Evolutionary conservation across 2,329 filamentous ascomycete species (phyloP).

Genomic region (Paraconiothyrium brasiliense): DNA sequence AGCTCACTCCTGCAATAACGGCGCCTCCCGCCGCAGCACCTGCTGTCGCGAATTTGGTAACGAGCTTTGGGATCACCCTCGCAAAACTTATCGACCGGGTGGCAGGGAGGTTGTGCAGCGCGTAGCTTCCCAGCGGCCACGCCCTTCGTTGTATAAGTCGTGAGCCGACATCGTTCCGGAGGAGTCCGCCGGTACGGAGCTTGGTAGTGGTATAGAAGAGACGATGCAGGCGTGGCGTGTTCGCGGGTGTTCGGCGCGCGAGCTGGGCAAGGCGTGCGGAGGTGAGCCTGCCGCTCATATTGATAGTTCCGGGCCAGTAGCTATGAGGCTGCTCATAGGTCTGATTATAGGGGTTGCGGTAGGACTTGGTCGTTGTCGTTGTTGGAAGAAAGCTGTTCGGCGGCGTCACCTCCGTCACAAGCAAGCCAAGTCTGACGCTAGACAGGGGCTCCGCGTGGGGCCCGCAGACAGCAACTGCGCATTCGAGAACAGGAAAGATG

Average conservation of each 20-base stretch:
- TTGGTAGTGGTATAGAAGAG: conserved; percentile 42
- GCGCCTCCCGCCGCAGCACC: conserved; percentile 92
- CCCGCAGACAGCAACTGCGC: neutral
- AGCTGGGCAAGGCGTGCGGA: conserved; percentile 75
- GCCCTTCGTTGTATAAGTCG: conserved; percentile 61
- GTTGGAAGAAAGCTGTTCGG: conserved; percentile 20
- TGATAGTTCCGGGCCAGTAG: conserved; percentile 29
- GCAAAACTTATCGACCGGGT: conserved; percentile 73
- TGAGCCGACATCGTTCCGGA: conserved; percentile 47
- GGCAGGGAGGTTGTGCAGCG: conserved; percentile 80
- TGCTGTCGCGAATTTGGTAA: conserved; percentile 86
- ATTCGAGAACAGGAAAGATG: neutral
- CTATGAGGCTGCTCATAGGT: conserved; percentile 29
- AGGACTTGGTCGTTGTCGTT: conserved; percentile 1
- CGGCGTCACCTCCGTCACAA: conserved; percentile 14
- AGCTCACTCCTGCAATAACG: conserved; percentile 85
- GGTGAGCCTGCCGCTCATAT: conserved; percentile 78
- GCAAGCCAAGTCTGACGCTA: conserved; percentile 10
- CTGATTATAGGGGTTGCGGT: neutral
- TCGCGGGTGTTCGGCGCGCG: conserved; percentile 70
- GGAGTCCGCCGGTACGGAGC: conserved; percentile 49
- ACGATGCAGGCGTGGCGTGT: conserved; percentile 62
- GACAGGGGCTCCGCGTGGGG: conserved; percentile 16
- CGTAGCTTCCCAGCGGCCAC: conserved; percentile 80
- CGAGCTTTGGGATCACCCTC: conserved; percentile 80